Evolutionary conservation across 257 asterid species (phyloP), one percentile per base, ranked within the genome.

Genomic region (Leonotis leonurus): DNA sequence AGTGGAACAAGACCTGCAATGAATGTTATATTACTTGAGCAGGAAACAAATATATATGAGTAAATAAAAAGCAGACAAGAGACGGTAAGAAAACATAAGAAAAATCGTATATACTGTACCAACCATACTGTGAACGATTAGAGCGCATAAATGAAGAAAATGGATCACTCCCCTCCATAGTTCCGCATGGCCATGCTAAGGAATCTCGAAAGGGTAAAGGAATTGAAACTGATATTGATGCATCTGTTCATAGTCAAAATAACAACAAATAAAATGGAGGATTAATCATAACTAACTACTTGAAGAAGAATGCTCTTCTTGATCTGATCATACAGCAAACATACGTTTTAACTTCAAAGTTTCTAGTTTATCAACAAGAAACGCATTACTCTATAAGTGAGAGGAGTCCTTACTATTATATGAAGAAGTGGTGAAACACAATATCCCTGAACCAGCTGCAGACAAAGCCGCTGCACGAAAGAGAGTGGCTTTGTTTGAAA

Each of bases 371-470:
- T 45, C 1, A 65, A 12, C n/a, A 58, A 30, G 11, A 1, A 39
- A 13, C 45, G 13, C 1, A 69, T 53, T 44, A 7, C 17, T 4
- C 7, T 24, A 3, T 6, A 9, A 20, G 46, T 11, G 35, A 2
- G 58, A 51, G 20, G 60, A 65, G 21, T 30, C 22, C 77, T 77
- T 68, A 79, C 97, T 55, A 12, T 84, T 74, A 74, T 81, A 64
- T 3, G 81, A 51, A 56, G 71, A 74, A 62, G 55, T 30, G 56
- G 75, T 46, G 30, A 70, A 70, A 74, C 48, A 81, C 18, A 71
- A 18, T 13, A 77, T 48, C 27, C 87, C 95, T 5, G 89, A 83
- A 43, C 95, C 88, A 49, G 84, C 80, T 20, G 91, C 67, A 54
- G 87, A 81, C 66, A 83, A 44, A 44, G 85, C 84, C 67, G 61